phyloP scores from a whole-genome alignment of 805 yeast genomes.

The Metschnikowia vanudenii region DNA sequence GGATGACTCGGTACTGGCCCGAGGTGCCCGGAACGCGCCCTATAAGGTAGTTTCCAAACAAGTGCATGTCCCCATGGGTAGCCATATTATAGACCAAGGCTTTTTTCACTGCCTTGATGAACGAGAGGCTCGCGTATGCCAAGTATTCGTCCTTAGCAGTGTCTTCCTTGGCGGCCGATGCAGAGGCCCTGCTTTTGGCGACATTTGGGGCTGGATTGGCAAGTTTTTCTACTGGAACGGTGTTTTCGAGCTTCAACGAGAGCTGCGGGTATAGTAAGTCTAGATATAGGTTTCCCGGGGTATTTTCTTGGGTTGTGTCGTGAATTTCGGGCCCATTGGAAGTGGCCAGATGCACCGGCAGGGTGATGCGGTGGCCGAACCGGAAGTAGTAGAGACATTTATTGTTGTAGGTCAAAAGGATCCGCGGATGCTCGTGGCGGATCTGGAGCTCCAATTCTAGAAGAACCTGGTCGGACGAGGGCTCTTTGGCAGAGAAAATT shows the following conservation, averaged over 20 bases:
- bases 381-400: conserved; percentile 38
- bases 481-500: conserved; percentile 27
- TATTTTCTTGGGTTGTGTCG: neutral
- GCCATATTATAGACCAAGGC: conserved; percentile 35
- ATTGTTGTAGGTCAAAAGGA: conserved; percentile 42
- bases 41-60: conserved; percentile 39
- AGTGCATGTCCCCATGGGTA: conserved; percentile 21
- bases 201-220: conserved; percentile 31
- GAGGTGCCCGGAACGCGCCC: conserved; percentile 8
- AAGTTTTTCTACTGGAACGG: conserved; percentile 26
- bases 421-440: conserved; percentile 35
- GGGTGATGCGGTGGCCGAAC: conserved; percentile 25
- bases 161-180: neutral
- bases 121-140: conserved; percentile 35
- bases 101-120: conserved; percentile 42
- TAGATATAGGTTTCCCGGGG: conserved; percentile 1
- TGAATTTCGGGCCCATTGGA: no score
- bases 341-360: neutral
- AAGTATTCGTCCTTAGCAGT: conserved; percentile 24
- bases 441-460: conserved; percentile 40
- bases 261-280: conserved; percentile 25
- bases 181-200: conserved; percentile 6
- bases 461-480: conserved; percentile 36
- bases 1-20: conserved; percentile 26
- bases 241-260: conserved; percentile 22